Base-by-base conservation (phyloP, 2,329 filamentous ascomycete genomes). In the Diaporthe eres region DNA sequence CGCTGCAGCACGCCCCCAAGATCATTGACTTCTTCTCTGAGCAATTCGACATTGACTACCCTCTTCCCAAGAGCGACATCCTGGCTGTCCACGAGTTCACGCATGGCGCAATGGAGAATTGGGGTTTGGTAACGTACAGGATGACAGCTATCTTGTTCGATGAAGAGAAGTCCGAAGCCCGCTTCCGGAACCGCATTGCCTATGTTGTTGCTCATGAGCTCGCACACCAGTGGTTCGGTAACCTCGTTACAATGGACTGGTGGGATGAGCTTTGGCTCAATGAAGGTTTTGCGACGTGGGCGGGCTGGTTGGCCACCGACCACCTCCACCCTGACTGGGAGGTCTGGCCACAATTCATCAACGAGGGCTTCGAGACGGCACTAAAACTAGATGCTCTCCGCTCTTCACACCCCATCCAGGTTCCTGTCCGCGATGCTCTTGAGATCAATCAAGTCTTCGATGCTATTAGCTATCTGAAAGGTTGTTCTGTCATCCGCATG, bases 381-480 rank as follows among this genome's bases (percentile, higher is more conserved):
- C 97, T 98, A 85, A 90, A 92, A 79, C 91, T 99, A 42, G 97
- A 99, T 82, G 93, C 94, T 61, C 91, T 99, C 79, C 94, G 97
- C 63, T 94, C 95, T 57, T 98, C 95, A 68, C 97, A 99, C 84
- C 94, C 97, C 12, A 98, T 99, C 79, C 96, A 99, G 84, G 97
- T 99, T 9, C 94, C 95, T 0, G 97, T 99, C 42, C 93, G 92
- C 80, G 96, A 98, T 83, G 97, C 96, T 42, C 90, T 98, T 15
- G 97, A 98, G 80, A 95, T 98, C 78, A 97, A 98, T 84, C 97
- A 99, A 84, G 98, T 98, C 79, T 99, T 99, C 82, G 97, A 99
- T 83, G 91, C 93, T 83, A 98, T 99, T 85, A 97, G 94, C 85
- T 99, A 98, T 83, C 89, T 97, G 77, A 98, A 99, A 87, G 97